phyloP scores from a whole-genome alignment of 345 rosid genomes.

The Camelina neglecta region DNA sequence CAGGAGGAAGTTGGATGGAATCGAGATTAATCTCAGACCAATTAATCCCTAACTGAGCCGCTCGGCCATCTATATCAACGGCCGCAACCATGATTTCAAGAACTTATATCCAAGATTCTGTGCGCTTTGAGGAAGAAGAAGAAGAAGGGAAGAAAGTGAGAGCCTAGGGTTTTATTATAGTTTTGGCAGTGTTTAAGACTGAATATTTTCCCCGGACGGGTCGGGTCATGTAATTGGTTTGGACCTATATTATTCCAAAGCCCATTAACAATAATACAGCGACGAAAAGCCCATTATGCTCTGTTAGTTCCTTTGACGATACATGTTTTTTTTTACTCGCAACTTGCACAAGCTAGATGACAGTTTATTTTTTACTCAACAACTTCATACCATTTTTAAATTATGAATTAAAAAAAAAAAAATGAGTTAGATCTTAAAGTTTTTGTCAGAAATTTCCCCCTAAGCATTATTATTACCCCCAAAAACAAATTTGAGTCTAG shows the following conservation, averaged over 20 bases:
- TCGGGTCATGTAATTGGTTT: not conserved
- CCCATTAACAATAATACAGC: not conserved
- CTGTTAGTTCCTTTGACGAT: too few relatives aligned
- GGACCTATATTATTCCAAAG: not conserved
- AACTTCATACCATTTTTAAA: not conserved
- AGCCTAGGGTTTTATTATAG: not conserved
- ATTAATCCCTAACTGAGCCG: conserved; percentile 6
- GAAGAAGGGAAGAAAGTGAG: not conserved
- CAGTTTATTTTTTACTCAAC: too few relatives aligned
- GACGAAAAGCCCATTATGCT: too few relatives aligned
- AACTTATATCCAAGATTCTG: not conserved
- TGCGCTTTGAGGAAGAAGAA: not conserved
- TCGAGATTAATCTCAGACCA: not conserved
- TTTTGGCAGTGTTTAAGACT: not conserved
- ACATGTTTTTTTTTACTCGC: too few relatives aligned
- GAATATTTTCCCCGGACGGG: not conserved
- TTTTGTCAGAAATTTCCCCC: conserved; percentile 1
- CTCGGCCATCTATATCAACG: not conserved
- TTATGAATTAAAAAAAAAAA: not conserved
- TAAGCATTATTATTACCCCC: conserved; percentile 7
- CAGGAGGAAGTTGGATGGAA: not conserved
- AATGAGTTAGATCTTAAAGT: not conserved
- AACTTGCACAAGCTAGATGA: not conserved
- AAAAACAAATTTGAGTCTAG: conserved; percentile 20
- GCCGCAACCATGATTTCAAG: not conserved